Conservation (phyloP, 2,329 filamentous ascomycete species). For the Lachnellula arida region DNA sequence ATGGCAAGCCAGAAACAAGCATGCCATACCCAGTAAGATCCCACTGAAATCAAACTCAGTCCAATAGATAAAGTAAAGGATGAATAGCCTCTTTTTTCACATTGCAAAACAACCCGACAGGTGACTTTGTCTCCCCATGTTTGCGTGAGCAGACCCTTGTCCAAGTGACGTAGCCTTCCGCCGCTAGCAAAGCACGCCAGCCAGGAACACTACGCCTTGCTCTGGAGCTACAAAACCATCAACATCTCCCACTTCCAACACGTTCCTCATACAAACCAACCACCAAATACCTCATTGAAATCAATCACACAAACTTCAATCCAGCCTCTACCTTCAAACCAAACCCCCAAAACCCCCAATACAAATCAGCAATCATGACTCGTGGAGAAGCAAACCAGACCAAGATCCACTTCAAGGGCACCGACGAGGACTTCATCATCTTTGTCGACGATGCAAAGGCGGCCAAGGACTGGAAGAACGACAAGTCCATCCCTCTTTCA, state of each 20-base stretch:
- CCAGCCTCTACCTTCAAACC: slow-evolving; percentile 1
- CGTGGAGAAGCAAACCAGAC: slow-evolving; percentile 51
- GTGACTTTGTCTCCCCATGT: slow-evolving; percentile 1
- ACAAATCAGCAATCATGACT: slow-evolving; percentile 38
- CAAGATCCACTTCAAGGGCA: slow-evolving; percentile 68
- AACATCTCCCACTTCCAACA: slow-evolving; percentile 10
- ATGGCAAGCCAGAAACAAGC: background rate
- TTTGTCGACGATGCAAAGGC: slow-evolving; percentile 56
- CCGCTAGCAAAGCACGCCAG: slow-evolving; percentile 21
- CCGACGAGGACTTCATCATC: slow-evolving; percentile 63
- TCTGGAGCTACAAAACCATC: slow-evolving; percentile 30
- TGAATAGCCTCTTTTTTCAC: background rate
- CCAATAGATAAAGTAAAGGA: background rate
- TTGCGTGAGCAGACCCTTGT: slow-evolving; percentile 20
- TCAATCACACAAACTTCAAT: slow-evolving; percentile 1
- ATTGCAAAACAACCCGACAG: background rate
- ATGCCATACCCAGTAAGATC: background rate
- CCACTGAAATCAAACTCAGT: background rate
- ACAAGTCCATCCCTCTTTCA: slow-evolving; percentile 72
- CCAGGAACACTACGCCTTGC: slow-evolving; percentile 2
- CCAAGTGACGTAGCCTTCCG: slow-evolving; percentile 20
- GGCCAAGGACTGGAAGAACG: slow-evolving; percentile 76
- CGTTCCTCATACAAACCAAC: slow-evolving; percentile 10
- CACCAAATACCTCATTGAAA: slow-evolving; percentile 1
- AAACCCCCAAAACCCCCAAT: slow-evolving; percentile 2